A percentile compares a stretch with the other conserved stretches of the same genome.
Conservation (phyloP, 495 filamentous ascomycete genomes). For the Talaromyces nanjingensis region DNA sequence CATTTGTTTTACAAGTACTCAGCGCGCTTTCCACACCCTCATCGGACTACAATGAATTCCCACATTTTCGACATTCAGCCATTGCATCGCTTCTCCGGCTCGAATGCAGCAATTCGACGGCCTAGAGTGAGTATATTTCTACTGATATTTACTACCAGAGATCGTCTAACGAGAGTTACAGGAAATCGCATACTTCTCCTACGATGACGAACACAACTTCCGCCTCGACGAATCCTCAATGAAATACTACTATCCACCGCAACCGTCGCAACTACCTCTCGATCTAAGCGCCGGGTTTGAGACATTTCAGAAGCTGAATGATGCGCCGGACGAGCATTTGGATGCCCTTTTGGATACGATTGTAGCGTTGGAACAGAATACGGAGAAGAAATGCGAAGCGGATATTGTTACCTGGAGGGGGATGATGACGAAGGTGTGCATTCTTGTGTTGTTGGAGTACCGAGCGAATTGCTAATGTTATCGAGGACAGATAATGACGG, state of each 20-base stretch:
- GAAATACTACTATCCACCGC: slow-evolving; percentile 80
- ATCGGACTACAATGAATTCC: slow-evolving; percentile 23
- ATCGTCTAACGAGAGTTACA: slow-evolving; percentile 18
- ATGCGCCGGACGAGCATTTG: slow-evolving; percentile 77
- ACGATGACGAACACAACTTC: slow-evolving; percentile 73
- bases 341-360: slow-evolving; percentile 78
- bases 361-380: slow-evolving; percentile 59
- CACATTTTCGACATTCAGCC: slow-evolving; percentile 56
- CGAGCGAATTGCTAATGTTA: neutral
- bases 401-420: slow-evolving; percentile 92
- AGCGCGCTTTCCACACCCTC: no score
- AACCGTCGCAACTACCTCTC: slow-evolving; percentile 56
- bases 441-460: neutral
- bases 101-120: slow-evolving; percentile 57
- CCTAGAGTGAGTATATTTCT: slow-evolving; percentile 47
- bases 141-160: neutral
- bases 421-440: slow-evolving; percentile 90
- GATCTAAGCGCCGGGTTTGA: slow-evolving; percentile 76
- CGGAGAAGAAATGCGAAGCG: slow-evolving; percentile 57
- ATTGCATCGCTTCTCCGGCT: slow-evolving; percentile 50
- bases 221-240: slow-evolving; percentile 70
- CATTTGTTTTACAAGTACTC: neutral
- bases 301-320: slow-evolving; percentile 76
- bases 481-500: slow-evolving; percentile 65
- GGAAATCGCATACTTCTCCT: slow-evolving; percentile 90